phyloP scores from a whole-genome alignment of 495 filamentous ascomycete species.

The Talaromyces wortmannii region DNA sequence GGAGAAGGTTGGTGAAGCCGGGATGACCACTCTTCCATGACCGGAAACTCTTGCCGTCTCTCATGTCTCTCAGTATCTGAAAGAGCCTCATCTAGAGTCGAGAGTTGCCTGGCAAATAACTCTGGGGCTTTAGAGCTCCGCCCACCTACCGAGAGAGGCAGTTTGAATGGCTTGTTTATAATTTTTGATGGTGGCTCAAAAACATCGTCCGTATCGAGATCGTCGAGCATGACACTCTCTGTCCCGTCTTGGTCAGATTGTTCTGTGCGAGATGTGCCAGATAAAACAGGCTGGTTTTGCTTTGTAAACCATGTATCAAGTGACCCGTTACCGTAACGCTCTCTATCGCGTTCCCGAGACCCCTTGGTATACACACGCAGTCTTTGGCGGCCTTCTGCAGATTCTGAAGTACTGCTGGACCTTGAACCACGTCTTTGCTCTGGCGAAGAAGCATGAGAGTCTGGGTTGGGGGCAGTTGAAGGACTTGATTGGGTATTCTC shows the following conservation, averaged over 20 bases:
- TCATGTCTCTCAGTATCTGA: not conserved
- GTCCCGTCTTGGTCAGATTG: not conserved
- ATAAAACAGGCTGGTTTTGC: not conserved
- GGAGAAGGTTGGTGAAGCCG: conserved; percentile 19
- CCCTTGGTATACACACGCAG: conserved; percentile 2
- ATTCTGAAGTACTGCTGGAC: not conserved
- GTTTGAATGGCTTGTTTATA: not conserved
- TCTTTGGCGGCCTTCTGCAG: not conserved
- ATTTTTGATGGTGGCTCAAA: not conserved
- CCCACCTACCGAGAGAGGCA: not conserved
- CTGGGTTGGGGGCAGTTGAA: not conserved
- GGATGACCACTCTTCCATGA: conserved; percentile 35
- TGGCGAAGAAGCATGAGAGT: not conserved
- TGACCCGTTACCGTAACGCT: conserved; percentile 30
- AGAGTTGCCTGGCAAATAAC: not conserved
- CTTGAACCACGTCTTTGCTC: not conserved
- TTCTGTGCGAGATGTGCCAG: not conserved
- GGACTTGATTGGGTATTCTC: not conserved
- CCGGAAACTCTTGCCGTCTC: conserved; percentile 23
- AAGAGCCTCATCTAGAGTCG: not conserved
- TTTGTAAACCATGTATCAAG: conserved; percentile 34
- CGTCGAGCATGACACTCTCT: conserved; percentile 3
- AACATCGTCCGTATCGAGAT: not conserved
- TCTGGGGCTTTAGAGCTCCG: not conserved
- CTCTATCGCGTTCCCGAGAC: conserved; percentile 19